These are phyloP conservation scores for Nepenthes gracilis DNA, from an alignment of 148 eudicot species.

Conservation along the genomic window DNA sequence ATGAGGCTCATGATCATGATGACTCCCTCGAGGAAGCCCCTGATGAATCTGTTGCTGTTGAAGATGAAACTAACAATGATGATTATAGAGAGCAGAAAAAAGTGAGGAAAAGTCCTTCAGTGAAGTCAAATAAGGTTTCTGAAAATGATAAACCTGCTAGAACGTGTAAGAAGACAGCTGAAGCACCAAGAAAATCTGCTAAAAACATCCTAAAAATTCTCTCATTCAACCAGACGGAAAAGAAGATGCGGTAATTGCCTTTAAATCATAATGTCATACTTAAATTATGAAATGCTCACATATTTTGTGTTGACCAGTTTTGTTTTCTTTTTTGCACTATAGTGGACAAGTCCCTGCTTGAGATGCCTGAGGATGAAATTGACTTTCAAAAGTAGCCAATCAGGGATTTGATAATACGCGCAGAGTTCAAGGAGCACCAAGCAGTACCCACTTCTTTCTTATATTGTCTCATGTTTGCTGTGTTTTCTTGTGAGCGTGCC, in stretches of 20 bases:
- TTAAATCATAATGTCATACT: neutral
- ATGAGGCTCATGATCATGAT: constrained; percentile 16
- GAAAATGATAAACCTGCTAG: no score
- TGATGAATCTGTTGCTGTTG: constrained; percentile 8
- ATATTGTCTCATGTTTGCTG: neutral
- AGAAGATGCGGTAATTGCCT: constrained; percentile 49
- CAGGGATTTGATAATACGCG: constrained; percentile 55
- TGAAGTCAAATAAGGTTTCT: no score
- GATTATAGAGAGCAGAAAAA: constrained; percentile 17
- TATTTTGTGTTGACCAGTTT: no score
- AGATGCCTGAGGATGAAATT: constrained; percentile 70
- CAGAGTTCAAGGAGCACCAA: constrained; percentile 53
- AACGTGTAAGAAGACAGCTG: no score
- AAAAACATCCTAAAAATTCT: constrained; percentile 49
- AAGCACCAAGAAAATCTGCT: constrained; percentile 21
- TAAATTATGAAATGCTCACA: neutral
- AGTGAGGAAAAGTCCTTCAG: no score
- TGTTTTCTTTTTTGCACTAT: constrained; percentile 5
- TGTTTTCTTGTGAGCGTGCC: constrained; percentile 1
- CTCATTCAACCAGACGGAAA: constrained; percentile 61
- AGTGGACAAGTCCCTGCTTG: constrained; percentile 67
- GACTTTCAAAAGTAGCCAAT: constrained; percentile 38
- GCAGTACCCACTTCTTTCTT: constrained; percentile 21
- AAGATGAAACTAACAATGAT: no score
- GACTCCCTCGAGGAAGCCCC: constrained; percentile 11